phyloP scores from a whole-genome alignment of 2,329 filamentous ascomycete species.

The Nemania abortiva region DNA sequence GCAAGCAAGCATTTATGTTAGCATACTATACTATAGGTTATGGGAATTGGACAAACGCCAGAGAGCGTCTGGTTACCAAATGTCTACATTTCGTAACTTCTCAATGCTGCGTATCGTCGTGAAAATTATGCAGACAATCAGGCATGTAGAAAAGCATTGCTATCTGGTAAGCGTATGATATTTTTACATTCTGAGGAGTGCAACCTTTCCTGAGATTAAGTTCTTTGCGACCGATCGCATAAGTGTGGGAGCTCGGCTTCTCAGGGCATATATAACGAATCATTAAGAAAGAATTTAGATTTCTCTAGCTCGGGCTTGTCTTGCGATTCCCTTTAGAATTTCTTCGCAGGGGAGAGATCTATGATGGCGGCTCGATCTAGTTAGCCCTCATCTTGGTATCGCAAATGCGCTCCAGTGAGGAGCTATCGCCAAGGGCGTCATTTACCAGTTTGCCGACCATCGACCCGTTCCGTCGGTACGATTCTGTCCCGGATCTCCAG shows the following conservation, averaged over 20 bases:
- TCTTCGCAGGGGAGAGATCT: background rate
- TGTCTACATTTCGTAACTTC: background rate
- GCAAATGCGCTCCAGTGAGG: constrained; percentile 35
- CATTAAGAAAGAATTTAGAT: background rate
- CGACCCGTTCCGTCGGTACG: constrained; percentile 28
- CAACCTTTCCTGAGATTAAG: background rate
- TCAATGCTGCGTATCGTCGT: background rate
- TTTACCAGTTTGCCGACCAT: constrained; percentile 19
- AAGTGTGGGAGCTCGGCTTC: background rate
- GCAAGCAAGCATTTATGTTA: no score
- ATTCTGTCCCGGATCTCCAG: constrained; percentile 35
- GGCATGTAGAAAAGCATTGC: no score
- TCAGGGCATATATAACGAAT: background rate
- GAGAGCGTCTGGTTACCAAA: background rate
- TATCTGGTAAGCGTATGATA: no score
- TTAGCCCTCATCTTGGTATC: background rate
- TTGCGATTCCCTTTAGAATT: background rate
- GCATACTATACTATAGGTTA: background rate
- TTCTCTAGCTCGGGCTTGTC: background rate
- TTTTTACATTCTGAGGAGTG: background rate
- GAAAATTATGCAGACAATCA: background rate
- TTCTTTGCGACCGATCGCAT: background rate
- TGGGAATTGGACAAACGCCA: background rate
- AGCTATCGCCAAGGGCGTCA: constrained; percentile 13
- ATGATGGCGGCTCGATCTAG: background rate